These are phyloP conservation scores for Mariannaea sp. DNA, from an alignment of 2,329 filamentous ascomycete species.

Conservation along the genomic window DNA sequence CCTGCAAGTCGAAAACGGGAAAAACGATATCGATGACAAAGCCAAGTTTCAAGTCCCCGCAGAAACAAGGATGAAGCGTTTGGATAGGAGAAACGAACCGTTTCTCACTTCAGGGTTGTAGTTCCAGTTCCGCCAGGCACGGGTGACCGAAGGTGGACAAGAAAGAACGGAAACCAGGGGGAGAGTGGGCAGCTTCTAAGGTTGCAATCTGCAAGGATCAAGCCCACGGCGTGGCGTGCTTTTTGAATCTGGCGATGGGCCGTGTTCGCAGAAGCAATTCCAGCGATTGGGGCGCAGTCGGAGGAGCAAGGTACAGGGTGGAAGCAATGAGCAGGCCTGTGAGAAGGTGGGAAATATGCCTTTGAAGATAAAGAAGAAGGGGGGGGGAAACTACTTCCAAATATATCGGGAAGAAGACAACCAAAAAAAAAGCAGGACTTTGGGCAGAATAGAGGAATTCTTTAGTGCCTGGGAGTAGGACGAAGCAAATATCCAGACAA, in stretches of 20 bases:
- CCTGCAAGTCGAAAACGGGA: slow-evolving; percentile 20
- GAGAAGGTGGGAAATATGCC: too few relatives aligned
- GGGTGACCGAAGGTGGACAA: slow-evolving; percentile 32
- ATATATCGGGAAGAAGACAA: too few relatives aligned
- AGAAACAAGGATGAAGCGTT: slow-evolving; percentile 31
- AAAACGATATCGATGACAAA: slow-evolving; percentile 35
- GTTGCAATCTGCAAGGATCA: slow-evolving; percentile 31
- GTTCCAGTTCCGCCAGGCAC: slow-evolving; percentile 28
- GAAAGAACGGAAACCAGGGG: slow-evolving; percentile 35
- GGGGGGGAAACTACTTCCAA: too few relatives aligned
- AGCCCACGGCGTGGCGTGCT: slow-evolving; percentile 35
- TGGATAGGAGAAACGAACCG: slow-evolving; percentile 35
- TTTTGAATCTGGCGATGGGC: slow-evolving; percentile 26
- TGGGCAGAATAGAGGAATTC: not conserved
- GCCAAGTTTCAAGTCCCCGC: slow-evolving; percentile 36
- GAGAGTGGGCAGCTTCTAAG: slow-evolving; percentile 30
- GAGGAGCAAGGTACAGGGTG: not conserved
- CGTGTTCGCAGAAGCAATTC: slow-evolving; percentile 12
- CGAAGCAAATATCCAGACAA: not conserved
- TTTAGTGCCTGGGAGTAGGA: too few relatives aligned
- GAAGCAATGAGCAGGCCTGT: not conserved
- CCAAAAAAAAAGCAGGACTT: not conserved
- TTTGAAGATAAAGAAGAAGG: too few relatives aligned
- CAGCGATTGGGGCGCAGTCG: slow-evolving; percentile 22
- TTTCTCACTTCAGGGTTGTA: slow-evolving; percentile 25